Conservation (phyloP, 2,329 filamentous ascomycete genomes). For the Simplicillium aogashimaense region DNA sequence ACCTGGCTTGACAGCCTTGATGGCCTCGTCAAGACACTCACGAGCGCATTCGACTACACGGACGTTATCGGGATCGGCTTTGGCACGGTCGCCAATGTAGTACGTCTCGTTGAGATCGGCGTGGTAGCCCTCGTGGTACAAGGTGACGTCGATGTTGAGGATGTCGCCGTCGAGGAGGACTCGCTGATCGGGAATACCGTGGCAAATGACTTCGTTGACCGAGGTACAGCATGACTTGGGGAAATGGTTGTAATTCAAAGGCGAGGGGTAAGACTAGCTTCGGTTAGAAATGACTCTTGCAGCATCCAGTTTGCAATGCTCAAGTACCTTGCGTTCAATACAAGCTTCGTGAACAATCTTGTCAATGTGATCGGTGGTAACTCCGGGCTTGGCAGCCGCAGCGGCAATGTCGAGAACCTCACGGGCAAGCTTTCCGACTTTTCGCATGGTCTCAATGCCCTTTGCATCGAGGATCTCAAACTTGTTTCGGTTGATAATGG, state of each 20-base stretch:
- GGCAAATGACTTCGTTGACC: conserved; percentile 94
- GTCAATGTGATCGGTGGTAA: conserved; percentile 93
- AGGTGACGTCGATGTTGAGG: conserved; percentile 88
- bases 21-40: conserved; percentile 83
- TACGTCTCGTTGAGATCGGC: conserved; percentile 98
- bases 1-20: conserved; percentile 86
- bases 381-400: conserved; percentile 72
- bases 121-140: conserved; percentile 93
- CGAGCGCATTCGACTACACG: conserved; percentile 84
- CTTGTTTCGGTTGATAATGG: conserved; percentile 63
- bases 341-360: conserved; percentile 92
- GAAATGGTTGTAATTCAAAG: conserved; percentile 91
- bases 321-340: conserved; percentile 76
- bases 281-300: neutral
- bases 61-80: conserved; percentile 74
- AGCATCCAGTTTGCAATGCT: neutral
- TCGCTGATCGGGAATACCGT: conserved; percentile 91
- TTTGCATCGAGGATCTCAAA: conserved; percentile 73
- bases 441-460: conserved; percentile 82
- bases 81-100: conserved; percentile 85
- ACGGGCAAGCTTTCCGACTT: conserved; percentile 75
- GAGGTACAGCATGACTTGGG: conserved; percentile 98
- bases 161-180: conserved; percentile 87
- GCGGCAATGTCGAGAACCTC: conserved; percentile 92
- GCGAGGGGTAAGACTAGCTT: conserved; percentile 85